Evolutionary conservation across 139 green algal species (phyloP), one percentile per base, ranked within the genome.

Genomic region (Tetraselmis chui): DNA sequence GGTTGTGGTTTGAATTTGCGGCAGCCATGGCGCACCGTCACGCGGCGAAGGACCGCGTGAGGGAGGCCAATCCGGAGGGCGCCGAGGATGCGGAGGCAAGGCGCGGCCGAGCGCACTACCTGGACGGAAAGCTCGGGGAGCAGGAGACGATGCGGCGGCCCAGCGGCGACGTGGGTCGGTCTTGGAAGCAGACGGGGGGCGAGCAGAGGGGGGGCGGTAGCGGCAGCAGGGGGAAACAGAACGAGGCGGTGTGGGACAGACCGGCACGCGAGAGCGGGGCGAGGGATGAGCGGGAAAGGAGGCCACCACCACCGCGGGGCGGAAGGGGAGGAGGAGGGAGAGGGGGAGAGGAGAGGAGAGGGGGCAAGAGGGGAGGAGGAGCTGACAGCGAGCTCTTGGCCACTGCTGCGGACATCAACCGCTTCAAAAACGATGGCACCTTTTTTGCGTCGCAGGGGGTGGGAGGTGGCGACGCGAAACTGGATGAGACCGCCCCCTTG

Each of bases 391-490:
- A 67, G 45, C 45, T 67, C 11, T 18, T 81, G 77, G 27, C 32
- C 77, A 79, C 29, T 25, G 92, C 92, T 0, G 78, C 81, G 0
- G 81, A 83, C 32, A 83, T 97, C 24, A 97, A 97, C 85, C 59
- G 59, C 1, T 96, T 94, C 26, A 5, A 30, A 0, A 84, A 83
- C 30, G 94, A 96, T 80, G 93, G 94, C 30, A 91, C 83, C 30
- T 97, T 97, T 85, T 82, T 96, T 85, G 27, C 26, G 25, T 32
- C 83, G 82, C 59, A 85, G 82, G 78, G 28, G 29, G 32, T 18
- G 23, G 82, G 77, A n/a, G 0, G 26, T 26, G 0, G 23, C 2
- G 58, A 25, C 25, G 76, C 29, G 74, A 32, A 27, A 67, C 31
- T 18, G 76, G 29, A 58, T 76, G 74, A 59, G n/a, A 27, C 25